Base-by-base conservation (phyloP, 1,139 yeast genomes). In the Candida sp. region DNA sequence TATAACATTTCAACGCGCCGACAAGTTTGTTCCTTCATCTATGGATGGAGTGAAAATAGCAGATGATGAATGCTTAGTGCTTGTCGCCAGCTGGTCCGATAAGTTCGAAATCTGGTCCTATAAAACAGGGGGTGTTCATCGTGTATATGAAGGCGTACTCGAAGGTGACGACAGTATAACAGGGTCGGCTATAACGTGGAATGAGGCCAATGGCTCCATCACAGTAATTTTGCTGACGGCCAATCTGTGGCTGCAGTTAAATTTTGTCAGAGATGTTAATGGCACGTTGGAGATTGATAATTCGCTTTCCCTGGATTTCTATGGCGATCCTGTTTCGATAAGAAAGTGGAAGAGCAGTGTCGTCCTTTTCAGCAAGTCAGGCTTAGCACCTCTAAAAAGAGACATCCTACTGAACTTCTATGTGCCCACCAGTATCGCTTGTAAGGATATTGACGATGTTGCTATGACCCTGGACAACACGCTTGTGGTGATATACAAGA, bases 371-470 rank as follows among this genome's bases (percentile, higher is more conserved):
- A 49, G 47, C 27, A 7, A 2, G 11, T 26, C 44, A 28, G 12
- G 26, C 3, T 46, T 47, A 30, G 12, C 38, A 2, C 17, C 30
- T 3, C 30, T 50, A 26, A 42, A 45, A 11, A 41, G 27, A 31
- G 50, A 49, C 28, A 7, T 27, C n/a, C 9, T 47, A 1, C 52
- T 49, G 52, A 50, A 40, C 27, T 47, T 47, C 33, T 48, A 48
- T 28, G 28, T 23, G 3, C 30, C 32, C 8, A 22, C 11, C 11
- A 33, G 37, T 38, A n/a, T 34, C 11, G 31, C 31, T 17, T 3
- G 34, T 4, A 7, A 5, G 1, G 43, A 31, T 8, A 30, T 28
- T 28, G 30, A 7, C 2, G 32, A 39, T 26, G 17, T 40, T 12
- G 11, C 7, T 5, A 11, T 40, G 5, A 4, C 12, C 9, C 7